Base-by-base conservation (phyloP, 1,139 yeast species). In the Debaryomycetaceae sp. region DNA sequence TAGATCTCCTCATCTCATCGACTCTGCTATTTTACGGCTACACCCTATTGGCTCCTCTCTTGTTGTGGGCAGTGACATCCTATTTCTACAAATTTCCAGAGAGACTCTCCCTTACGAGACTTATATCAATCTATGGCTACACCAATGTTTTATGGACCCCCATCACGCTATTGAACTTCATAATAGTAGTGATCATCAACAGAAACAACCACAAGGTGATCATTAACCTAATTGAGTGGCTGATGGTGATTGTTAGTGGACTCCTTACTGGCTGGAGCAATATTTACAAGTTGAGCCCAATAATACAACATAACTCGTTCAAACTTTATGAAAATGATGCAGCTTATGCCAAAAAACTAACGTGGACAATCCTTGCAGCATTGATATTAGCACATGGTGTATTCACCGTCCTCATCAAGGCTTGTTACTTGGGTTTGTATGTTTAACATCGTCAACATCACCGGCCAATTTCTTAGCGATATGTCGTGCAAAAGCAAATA, bases 91-190 rank as follows among this genome's bases (percentile, higher is more conserved):
- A 75, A 47, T 71, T 76, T 44, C 69, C 73, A 2, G 62, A 66
- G 34, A 58, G 68, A 37, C 59, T 73, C 23, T 67, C 78, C 7
- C 56, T 76, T 43, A 63, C 78, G 2, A 69, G 67, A 48, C 45
- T 77, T 31, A 57, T 82, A 11, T 81, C 90, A 6, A 76, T 87
- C 39, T 88, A 84, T 62, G 95, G 96, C 5, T 88, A 88, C 62
- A 78, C 95, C 34, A 85, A 85, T 57, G 69, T 84, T 6, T 75
- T 84, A 45, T 88, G 96, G 96, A 69, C 84, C 24, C 95, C 95
- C 2, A 84, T 87, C 33, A 84, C 93, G 1, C 58, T 84, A 5
- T 62, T 84, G 35, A 80, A 78, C 48, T 60, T 78, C 14, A 57
- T 79, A 35, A 68, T 79, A 45, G 82, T 76, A 4, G 56, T 78